Percentiles rank a stretch among this genome's conserved stretches.
Conservation (phyloP, 208 protist genomes). For the Crithidia fasciculata region DNA sequence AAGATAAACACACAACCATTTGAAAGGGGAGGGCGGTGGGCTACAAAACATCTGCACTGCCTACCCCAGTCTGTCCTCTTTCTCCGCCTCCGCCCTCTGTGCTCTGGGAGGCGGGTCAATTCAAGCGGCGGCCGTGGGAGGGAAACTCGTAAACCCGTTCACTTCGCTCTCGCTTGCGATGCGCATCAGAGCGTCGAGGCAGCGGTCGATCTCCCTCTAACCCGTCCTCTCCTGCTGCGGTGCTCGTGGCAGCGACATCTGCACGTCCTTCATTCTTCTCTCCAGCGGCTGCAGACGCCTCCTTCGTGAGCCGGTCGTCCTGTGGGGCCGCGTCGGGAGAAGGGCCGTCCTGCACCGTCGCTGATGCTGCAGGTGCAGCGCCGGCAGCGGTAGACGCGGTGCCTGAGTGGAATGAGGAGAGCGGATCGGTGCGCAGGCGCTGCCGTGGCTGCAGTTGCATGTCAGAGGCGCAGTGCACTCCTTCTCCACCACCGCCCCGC, state of each 20-base stretch:
- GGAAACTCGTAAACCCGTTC: conserved; percentile 40
- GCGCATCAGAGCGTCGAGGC: conserved; percentile 3
- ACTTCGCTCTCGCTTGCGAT: conserved; percentile 32
- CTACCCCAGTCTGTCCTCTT: background rate
- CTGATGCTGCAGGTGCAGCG: background rate
- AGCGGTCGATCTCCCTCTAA: too few relatives aligned
- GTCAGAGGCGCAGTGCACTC: background rate
- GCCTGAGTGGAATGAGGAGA: background rate
- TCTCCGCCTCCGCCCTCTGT: background rate
- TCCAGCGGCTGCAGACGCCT: background rate
- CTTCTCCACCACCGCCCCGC: background rate
- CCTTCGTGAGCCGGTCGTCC: too few relatives aligned
- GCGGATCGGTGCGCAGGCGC: conserved; percentile 1
- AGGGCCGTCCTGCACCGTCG: background rate
- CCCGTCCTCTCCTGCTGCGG: too few relatives aligned
- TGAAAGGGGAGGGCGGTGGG: too few relatives aligned
- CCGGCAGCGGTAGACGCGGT: background rate
- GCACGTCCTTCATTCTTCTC: background rate
- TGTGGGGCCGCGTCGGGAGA: too few relatives aligned
- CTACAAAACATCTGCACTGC: background rate
- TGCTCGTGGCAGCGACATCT: too few relatives aligned
- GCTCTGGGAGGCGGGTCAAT: conserved; percentile 6
- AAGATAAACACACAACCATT: background rate
- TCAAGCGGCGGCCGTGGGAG: conserved; percentile 19
- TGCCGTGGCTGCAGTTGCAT: conserved; percentile 2